Base-by-base conservation (phyloP, 2,329 filamentous ascomycete genomes). In the Volutella citrinella region DNA sequence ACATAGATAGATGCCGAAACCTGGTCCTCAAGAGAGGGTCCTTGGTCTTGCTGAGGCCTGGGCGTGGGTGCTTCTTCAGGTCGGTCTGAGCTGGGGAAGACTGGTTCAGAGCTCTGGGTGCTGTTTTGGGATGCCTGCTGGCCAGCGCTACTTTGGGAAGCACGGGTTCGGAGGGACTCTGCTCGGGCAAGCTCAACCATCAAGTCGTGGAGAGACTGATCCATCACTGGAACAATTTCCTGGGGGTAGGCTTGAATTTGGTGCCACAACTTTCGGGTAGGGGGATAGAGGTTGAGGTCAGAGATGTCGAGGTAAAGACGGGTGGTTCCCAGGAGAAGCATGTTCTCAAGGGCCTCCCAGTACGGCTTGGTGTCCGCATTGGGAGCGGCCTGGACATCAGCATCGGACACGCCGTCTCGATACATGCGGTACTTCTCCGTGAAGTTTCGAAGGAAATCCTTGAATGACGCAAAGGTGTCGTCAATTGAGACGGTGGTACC, bases 181-280 rank as follows among this genome's bases (percentile, higher is more conserved):
- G 83, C 82, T 42, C 86, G 79, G 1, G 91, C 89, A 30, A 97
- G 68, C 56, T 95, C 90, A 16, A 93, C 78, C 83, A 97, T 95
- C 34, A 88, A 74, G 64, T 98, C 91, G 57, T 95, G 94, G 31
- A 96, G 79, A 6, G 82, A 82, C 61, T 95, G 87, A 73, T 98
- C 94, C 84, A 98, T 95, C 28, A 97, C 74, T 4, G 91, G 90
- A 27, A 98, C 85, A 33, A 98, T 90, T 72, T 98, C 93, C 55
- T 93, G 89, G 0, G 93, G 93, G 56, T 96, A 98, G 11, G 86
- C 83, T 59, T 95, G 87, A 38, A 94, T 72, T 62, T 98, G 94
- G 59, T 97, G 87, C 87, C 89, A 97, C 36, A 98, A 71, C 66
- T 97, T 97, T 51, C 84, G 73, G 1, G 93, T 97, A 2, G 88